Evolutionary conservation across 768 basidiomycete species (phyloP), one percentile per base, ranked within the genome.

Genomic region (Suillus brevipes): DNA sequence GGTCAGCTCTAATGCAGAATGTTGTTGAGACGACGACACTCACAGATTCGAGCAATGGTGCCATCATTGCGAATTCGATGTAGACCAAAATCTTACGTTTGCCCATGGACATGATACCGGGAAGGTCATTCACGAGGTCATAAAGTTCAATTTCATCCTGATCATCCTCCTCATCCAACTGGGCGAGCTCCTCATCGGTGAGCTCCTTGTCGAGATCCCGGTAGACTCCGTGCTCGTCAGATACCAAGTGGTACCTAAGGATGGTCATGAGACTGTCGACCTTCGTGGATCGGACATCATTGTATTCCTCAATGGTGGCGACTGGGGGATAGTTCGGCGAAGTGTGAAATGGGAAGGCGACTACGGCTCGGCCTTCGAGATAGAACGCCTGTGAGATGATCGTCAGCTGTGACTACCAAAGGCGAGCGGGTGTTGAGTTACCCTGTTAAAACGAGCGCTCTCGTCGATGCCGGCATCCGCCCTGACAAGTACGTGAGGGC

Each of bases 11-110:
- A 7, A 47, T 25, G 40, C 20, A 34, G 16, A 5, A 28, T 28
- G 28, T 6, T 43, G 18, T 18, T 61, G 40, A 42, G 14, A 40
- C 38, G 23, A 28, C 13, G 7, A 28, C n/a, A 43, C 60, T 49
- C 34, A 47, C 60, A 16, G 60, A 61, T 25, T 25, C 5, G 2
- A 61, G 10, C 18, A 61, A 28, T 2, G n/a, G n/a, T 12, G 43
- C 60, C 60, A 61, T 61, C 60, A 61, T 61, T 8, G 60, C 43
- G 36, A 61, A 61, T 34, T 61, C 60, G 12, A 10, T 40, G 14
- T 50, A 61, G 7, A 61, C 28, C 13, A 61, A 37, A 2, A 61
- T 34, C 47, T 61, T 61, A 5, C 37, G 28, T 7, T 10, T 42
- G 6, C 58, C 58, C 38, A 38, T n/a, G 14, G 31, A 13, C 31